Percentiles rank a stretch among this genome's conserved stretches.
phyloP scores from a whole-genome alignment of 2,329 filamentous ascomycete species.

The Periglandula ipomoeae region DNA sequence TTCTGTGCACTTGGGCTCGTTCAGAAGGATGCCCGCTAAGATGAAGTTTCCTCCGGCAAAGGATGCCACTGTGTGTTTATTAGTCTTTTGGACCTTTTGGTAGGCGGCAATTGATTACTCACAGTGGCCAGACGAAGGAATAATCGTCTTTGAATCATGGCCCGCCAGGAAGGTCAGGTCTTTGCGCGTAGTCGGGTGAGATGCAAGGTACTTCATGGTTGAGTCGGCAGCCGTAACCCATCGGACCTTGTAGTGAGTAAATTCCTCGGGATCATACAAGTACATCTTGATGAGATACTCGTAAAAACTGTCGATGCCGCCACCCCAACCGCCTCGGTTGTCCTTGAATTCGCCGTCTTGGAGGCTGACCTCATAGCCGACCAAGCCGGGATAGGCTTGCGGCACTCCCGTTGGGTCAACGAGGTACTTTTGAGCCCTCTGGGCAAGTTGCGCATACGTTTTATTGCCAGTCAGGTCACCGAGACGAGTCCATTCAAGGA shows the following conservation, averaged over 20 bases:
- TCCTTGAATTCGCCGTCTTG: conserved; percentile 58
- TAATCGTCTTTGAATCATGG: conserved; percentile 37
- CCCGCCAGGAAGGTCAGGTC: conserved; percentile 65
- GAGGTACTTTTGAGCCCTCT: conserved; percentile 63
- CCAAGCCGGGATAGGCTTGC: conserved; percentile 68
- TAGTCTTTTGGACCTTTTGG: not conserved
- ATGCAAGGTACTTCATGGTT: conserved; percentile 61
- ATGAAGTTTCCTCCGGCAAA: conserved; percentile 83
- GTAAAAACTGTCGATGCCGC: conserved; percentile 72
- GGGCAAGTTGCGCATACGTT: conserved; percentile 56
- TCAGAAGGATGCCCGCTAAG: conserved; percentile 64
- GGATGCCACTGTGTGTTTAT: conserved; percentile 52
- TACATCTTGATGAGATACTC: conserved; percentile 92
- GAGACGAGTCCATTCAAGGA: conserved; percentile 76
- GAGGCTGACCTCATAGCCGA: conserved; percentile 60
- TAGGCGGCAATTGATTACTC: conserved; percentile 15
- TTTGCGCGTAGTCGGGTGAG: conserved; percentile 53
- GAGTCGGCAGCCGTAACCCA: conserved; percentile 72
- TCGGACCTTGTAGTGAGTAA: conserved; percentile 56
- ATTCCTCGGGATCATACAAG: conserved; percentile 61
- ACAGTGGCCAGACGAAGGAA: conserved; percentile 43
- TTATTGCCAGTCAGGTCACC: conserved; percentile 63
- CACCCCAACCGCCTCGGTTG: conserved; percentile 63
- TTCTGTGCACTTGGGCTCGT: conserved; percentile 55
- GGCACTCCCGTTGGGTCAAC: conserved; percentile 47